Percentiles rank a stretch among this genome's conserved stretches.
Evolutionary conservation across 129 eudicot species (phyloP).

Genomic region (Arctium lappa): DNA sequence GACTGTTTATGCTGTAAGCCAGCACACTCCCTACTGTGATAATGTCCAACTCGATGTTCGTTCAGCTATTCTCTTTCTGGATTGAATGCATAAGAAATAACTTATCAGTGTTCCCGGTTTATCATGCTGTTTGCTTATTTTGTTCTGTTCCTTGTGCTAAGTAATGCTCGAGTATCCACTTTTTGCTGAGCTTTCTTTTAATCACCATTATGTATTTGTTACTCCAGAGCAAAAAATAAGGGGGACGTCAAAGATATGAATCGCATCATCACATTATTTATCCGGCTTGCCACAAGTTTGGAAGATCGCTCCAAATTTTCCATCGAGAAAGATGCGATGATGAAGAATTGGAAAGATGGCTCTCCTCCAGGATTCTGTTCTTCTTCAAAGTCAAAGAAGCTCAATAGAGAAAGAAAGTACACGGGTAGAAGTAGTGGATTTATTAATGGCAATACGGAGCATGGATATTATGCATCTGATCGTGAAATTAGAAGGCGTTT

Average conservation of each 20-base stretch:
- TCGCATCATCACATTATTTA: constrained; percentile 62
- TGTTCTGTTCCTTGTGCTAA: no score
- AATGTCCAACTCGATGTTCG: no score
- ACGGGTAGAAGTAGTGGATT: constrained; percentile 48
- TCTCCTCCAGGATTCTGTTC: constrained; percentile 74
- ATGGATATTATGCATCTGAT: constrained; percentile 66
- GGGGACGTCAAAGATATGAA: constrained; percentile 70
- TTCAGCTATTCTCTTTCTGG: no score
- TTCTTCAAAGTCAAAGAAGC: constrained; percentile 60
- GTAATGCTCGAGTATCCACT: neutral
- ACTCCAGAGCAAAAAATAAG: constrained; percentile 54
- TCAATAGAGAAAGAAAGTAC: constrained; percentile 61
- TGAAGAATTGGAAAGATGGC: constrained; percentile 68
- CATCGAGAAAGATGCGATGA: constrained; percentile 52
- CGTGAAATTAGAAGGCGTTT: constrained; percentile 69
- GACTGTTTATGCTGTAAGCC: no score
- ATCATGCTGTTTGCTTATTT: no score
- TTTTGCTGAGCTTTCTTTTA: neutral
- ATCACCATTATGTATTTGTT: neutral
- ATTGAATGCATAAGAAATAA: no score
- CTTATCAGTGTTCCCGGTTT: no score
- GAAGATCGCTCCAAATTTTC: constrained; percentile 56
- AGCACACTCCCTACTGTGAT: no score
- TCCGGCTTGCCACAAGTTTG: constrained; percentile 69
- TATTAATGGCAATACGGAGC: constrained; percentile 45